These are phyloP conservation scores for Panus rudis DNA, from an alignment of 768 basidiomycete species.

Conservation along the genomic window DNA sequence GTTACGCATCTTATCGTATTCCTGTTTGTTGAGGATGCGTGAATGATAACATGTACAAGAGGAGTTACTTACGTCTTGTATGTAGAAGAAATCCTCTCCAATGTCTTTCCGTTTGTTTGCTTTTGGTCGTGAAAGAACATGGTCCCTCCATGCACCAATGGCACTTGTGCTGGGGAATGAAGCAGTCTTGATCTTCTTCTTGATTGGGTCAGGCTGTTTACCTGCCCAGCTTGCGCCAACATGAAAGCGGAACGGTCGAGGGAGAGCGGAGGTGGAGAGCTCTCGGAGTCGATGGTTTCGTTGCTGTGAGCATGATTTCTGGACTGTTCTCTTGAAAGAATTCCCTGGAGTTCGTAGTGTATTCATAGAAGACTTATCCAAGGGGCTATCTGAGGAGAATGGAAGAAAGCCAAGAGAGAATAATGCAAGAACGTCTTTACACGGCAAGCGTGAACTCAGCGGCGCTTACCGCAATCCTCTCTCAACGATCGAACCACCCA, in stretches of 20 bases:
- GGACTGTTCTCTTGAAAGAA: background rate
- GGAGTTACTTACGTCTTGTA: conserved; percentile 52
- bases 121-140: conserved; percentile 44
- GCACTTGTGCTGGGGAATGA: conserved; percentile 54
- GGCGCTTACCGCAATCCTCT: no score
- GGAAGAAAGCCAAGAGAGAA: no score
- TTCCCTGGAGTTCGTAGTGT: background rate
- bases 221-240: conserved; percentile 74
- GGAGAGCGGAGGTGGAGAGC: conserved; percentile 17
- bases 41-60: conserved; percentile 1
- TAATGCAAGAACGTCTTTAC: no score
- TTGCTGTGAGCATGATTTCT: background rate
- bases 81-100: conserved; percentile 60
- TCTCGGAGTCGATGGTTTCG: background rate
- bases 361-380: no score
- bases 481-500: no score
- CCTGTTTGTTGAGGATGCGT: background rate
- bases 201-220: conserved; percentile 45
- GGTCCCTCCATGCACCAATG: conserved; percentile 66
- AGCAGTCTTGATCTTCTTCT: conserved; percentile 23
- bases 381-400: no score
- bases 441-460: no score
- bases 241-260: conserved; percentile 63
- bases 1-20: conserved; percentile 80
- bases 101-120: conserved; percentile 31